Evolutionary conservation across 371 early-diverging fungal genomes (phyloP).

Genomic region (Haplosporangium sp.): DNA sequence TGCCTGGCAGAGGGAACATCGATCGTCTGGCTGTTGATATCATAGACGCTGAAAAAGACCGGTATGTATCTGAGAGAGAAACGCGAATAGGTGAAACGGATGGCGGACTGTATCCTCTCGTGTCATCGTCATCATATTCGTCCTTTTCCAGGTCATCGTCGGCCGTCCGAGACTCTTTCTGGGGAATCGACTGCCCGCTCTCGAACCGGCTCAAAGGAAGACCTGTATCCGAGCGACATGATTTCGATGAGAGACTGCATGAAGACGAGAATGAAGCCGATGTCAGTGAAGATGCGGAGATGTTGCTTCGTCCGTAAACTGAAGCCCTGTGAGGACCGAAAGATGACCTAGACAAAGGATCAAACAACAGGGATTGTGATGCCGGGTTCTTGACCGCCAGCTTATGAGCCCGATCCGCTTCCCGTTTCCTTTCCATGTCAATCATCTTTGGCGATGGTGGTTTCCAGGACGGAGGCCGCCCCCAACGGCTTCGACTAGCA

Average conservation of each 20-base stretch:
- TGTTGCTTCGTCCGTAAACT: slow-evolving; percentile 28
- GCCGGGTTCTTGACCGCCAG: slow-evolving; percentile 5
- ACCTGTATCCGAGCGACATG: slow-evolving; percentile 18
- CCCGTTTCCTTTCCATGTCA: slow-evolving; percentile 34
- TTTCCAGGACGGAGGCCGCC: slow-evolving; percentile 53
- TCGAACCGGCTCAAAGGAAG: slow-evolving; percentile 3
- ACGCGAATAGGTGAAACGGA: slow-evolving; percentile 38
- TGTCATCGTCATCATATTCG: slow-evolving; percentile 23
- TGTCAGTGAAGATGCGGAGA: slow-evolving; percentile 9
- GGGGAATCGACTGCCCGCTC: not conserved
- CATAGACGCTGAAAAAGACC: slow-evolving; percentile 1
- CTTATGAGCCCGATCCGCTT: slow-evolving; percentile 10
- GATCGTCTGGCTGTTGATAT: not conserved
- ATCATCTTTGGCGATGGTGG: slow-evolving; percentile 47
- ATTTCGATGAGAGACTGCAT: slow-evolving; percentile 15
- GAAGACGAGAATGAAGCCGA: slow-evolving; percentile 12
- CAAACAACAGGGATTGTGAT: slow-evolving; percentile 1
- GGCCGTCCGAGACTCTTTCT: not conserved
- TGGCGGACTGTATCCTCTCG: slow-evolving; percentile 35
- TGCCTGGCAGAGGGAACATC: not conserved
- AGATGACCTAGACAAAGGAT: slow-evolving; percentile 11
- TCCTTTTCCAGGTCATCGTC: not conserved
- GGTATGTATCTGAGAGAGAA: not conserved
- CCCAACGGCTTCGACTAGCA: slow-evolving; percentile 39
- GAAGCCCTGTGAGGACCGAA: slow-evolving; percentile 37